Evolutionary conservation across 2,329 filamentous ascomycete genomes (phyloP).

Genomic region (Stylonectria norvegica): DNA sequence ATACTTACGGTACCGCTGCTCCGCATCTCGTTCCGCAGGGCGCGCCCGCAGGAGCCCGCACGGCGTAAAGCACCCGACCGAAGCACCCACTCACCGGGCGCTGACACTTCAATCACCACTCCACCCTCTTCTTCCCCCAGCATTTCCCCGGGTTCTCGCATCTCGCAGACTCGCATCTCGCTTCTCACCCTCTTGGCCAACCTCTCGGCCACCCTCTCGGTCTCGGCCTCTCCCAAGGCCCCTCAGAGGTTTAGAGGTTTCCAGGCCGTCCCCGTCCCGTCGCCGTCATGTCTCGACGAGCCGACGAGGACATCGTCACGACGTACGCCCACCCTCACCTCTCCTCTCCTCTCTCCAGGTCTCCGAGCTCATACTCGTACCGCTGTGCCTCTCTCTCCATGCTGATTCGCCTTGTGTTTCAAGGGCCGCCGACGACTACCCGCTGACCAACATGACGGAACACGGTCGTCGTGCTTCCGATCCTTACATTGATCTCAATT

Average conservation of each 20-base stretch:
- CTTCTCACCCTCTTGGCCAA: not conserved
- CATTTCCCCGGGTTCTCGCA: constrained; percentile 12
- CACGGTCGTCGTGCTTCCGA: constrained; percentile 33
- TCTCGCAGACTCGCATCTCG: too few relatives aligned
- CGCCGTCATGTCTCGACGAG: constrained; percentile 20
- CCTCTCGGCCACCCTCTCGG: not conserved
- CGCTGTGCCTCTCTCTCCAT: not conserved
- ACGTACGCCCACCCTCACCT: constrained; percentile 16
- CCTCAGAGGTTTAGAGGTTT: too few relatives aligned
- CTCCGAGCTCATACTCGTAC: not conserved
- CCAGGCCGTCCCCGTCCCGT: constrained; percentile 2
- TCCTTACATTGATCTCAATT: constrained; percentile 41
- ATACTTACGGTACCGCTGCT: too few relatives aligned
- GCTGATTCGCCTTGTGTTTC: constrained; percentile 19
- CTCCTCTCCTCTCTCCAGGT: not conserved
- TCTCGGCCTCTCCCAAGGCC: not conserved
- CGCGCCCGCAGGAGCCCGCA: too few relatives aligned
- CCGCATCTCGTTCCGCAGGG: too few relatives aligned
- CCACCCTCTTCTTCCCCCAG: constrained; percentile 2
- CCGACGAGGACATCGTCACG: constrained; percentile 27
- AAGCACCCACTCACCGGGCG: not conserved
- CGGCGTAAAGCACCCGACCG: too few relatives aligned
- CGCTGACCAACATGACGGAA: constrained; percentile 33
- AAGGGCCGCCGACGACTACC: constrained; percentile 26
- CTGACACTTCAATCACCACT: not conserved